Conservation (phyloP, 306 rosid species). For the Dicorynia guianensis region DNA sequence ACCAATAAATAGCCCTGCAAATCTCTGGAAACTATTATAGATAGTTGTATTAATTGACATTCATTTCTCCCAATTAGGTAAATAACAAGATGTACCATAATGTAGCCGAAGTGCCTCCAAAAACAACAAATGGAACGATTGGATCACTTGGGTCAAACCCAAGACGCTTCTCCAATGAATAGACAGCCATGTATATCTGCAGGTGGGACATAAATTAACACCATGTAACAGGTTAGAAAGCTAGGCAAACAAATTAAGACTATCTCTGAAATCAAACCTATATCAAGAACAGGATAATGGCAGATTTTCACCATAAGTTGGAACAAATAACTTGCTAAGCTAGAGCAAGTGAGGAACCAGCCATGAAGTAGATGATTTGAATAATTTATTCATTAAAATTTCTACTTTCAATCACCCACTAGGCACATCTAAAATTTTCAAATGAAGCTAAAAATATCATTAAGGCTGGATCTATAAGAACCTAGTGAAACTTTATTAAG, state of each 20-base stretch:
- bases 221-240: slow-evolving; percentile 3
- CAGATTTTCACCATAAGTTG: slow-evolving; percentile 24
- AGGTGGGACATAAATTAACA: slow-evolving; percentile 30
- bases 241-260: slow-evolving; percentile 21
- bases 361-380: slow-evolving; percentile 23
- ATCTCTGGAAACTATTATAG: slow-evolving; percentile 73
- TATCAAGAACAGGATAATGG: neutral
- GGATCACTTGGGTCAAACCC: slow-evolving; percentile 97
- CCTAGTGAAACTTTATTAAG: slow-evolving; percentile 23
- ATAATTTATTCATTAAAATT: slow-evolving; percentile 21
- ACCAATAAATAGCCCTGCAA: slow-evolving; percentile 86
- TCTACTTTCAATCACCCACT: no score
- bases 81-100: slow-evolving; percentile 63
- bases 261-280: slow-evolving; percentile 26
- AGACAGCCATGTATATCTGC: slow-evolving; percentile 67
- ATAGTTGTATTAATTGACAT: slow-evolving; percentile 47
- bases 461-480: slow-evolving; percentile 29
- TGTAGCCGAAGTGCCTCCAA: slow-evolving; percentile 79
- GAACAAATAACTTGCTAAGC: slow-evolving; percentile 28
- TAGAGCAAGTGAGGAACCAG: slow-evolving; percentile 14
- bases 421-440: slow-evolving; percentile 8
- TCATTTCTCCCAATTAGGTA: slow-evolving; percentile 30
- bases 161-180: slow-evolving; percentile 78
- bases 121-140: slow-evolving; percentile 71
- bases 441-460: slow-evolving; percentile 19